Conservation (phyloP, 805 yeast species). For the Barnettozyma populi region DNA sequence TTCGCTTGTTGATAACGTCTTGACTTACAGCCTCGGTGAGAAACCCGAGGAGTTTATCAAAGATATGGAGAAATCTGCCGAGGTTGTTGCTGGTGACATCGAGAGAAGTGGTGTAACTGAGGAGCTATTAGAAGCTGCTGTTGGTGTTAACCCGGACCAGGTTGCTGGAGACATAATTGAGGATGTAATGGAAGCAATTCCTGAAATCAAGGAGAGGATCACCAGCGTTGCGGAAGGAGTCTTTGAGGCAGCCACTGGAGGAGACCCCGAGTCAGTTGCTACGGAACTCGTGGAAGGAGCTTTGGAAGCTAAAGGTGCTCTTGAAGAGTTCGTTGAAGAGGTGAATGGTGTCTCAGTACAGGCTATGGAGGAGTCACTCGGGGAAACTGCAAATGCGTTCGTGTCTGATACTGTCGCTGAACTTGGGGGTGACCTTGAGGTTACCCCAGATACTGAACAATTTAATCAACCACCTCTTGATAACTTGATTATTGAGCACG, state of each 20-base stretch:
- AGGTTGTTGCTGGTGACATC: not conserved
- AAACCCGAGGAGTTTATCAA: not conserved
- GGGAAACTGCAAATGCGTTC: not conserved
- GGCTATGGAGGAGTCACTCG: not conserved
- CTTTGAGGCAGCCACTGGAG: slow-evolving; percentile 7
- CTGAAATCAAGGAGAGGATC: not conserved
- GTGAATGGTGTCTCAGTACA: not conserved
- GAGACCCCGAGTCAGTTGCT: slow-evolving; percentile 2
- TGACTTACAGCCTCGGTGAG: slow-evolving; percentile 14
- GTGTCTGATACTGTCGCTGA: not conserved
- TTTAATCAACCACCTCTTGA: not conserved
- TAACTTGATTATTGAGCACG: slow-evolving; percentile 8
- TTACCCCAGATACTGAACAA: not conserved
- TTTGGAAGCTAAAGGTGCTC: not conserved
- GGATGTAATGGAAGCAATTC: not conserved
- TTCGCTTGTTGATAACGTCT: not conserved
- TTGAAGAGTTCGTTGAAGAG: not conserved
- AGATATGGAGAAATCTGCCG: slow-evolving; percentile 2
- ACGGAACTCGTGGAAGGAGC: slow-evolving; percentile 4
- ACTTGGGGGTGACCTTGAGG: not conserved
- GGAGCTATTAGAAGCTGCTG: slow-evolving; percentile 10
- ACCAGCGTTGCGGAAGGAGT: slow-evolving; percentile 1
- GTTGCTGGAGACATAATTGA: slow-evolving; percentile 3
- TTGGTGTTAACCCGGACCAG: slow-evolving; percentile 12
- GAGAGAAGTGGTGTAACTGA: not conserved